Conservation (phyloP, 345 rosid species). For the Syzygium oleosum region DNA sequence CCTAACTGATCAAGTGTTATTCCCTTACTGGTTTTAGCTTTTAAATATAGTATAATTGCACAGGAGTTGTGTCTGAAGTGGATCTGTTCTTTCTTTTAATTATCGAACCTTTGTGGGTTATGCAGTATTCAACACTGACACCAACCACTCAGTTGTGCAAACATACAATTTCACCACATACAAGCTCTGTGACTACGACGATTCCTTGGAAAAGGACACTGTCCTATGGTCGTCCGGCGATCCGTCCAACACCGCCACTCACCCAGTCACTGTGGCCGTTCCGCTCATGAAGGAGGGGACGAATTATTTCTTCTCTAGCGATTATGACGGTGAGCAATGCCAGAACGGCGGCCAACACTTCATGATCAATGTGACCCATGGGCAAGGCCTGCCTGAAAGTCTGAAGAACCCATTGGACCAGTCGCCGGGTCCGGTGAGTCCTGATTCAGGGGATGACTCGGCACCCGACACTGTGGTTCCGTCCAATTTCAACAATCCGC, state of each 20-base stretch:
- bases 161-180: conserved; percentile 74
- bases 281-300: conserved; percentile 70
- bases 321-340: conserved; percentile 92
- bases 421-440: conserved; percentile 51
- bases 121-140: conserved; percentile 91
- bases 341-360: conserved; percentile 62
- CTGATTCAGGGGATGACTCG: conserved; percentile 36
- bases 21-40: background rate
- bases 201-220: conserved; percentile 42
- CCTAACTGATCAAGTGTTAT: background rate
- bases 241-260: conserved; percentile 65
- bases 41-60: background rate
- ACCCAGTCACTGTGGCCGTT: conserved; percentile 44
- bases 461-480: conserved; percentile 80
- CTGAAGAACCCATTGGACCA: conserved; percentile 32
- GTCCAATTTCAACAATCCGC: conserved; percentile 56
- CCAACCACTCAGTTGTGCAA: conserved; percentile 78
- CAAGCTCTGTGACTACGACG: conserved; percentile 56
- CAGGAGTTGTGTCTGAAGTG: background rate
- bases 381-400: conserved; percentile 61
- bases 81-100: background rate
- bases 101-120: background rate
- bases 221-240: conserved; percentile 55
- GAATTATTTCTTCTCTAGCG: conserved; percentile 72
- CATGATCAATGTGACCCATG: conserved; percentile 64